phyloP scores from a whole-genome alignment of 805 yeast genomes.

The Wilhelminamyces savonicus region DNA sequence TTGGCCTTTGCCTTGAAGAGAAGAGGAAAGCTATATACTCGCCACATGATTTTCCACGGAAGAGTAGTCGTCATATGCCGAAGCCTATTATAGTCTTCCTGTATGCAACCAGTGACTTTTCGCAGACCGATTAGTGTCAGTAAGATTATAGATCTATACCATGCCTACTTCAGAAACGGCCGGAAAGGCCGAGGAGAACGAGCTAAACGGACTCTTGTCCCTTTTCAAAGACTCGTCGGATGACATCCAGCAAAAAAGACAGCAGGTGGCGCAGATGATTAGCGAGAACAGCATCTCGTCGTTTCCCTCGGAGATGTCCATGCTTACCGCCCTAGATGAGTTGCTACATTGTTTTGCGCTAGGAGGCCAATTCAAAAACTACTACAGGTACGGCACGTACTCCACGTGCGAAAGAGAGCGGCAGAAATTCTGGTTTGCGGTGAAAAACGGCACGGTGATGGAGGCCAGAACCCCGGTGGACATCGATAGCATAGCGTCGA shows the following conservation, averaged over 20 bases:
- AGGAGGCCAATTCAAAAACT: slow-evolving; percentile 83
- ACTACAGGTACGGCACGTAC: slow-evolving; percentile 77
- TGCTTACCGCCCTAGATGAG: slow-evolving; percentile 79
- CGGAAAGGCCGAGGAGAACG: slow-evolving; percentile 19
- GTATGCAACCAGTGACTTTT: too few relatives aligned
- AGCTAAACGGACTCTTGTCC: slow-evolving; percentile 23
- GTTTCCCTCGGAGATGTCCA: slow-evolving; percentile 29
- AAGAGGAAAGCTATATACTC: too few relatives aligned
- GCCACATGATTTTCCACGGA: too few relatives aligned
- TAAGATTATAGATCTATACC: too few relatives aligned
- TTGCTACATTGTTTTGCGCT: slow-evolving; percentile 79
- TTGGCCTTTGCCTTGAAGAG: too few relatives aligned
- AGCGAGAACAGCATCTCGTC: slow-evolving; percentile 14
- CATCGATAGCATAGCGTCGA: slow-evolving; percentile 14
- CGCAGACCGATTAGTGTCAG: too few relatives aligned
- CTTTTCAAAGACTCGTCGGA: slow-evolving; percentile 24
- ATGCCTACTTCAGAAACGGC: too few relatives aligned
- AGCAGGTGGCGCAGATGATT: slow-evolving; percentile 14
- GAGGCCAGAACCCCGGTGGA: slow-evolving; percentile 27
- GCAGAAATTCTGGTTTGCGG: slow-evolving; percentile 75
- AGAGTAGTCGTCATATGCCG: too few relatives aligned
- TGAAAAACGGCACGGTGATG: slow-evolving; percentile 39
- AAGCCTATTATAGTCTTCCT: too few relatives aligned
- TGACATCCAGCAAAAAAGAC: slow-evolving; percentile 18
- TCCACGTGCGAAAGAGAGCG: slow-evolving; percentile 65